These are phyloP conservation scores for Glarea lozoyensis DNA, from an alignment of 495 filamentous ascomycete genomes.

Conservation along the genomic window DNA sequence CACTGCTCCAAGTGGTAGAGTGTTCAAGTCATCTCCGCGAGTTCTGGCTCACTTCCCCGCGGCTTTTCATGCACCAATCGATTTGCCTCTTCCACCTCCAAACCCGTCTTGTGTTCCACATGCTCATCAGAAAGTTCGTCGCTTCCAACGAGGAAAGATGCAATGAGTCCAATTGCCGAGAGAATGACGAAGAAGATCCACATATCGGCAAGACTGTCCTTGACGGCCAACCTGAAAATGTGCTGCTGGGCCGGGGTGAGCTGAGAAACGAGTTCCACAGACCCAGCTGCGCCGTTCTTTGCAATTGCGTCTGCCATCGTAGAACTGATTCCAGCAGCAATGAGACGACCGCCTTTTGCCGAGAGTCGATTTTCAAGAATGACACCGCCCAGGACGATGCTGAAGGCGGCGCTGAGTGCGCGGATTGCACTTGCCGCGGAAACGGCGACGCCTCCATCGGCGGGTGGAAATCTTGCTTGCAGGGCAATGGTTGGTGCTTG, in stretches of 20 bases:
- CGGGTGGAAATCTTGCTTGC: conserved; percentile 50
- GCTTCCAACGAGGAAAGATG: not conserved
- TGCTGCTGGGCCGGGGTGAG: too few species aligned
- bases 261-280: too few species aligned
- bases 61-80: conserved; percentile 24
- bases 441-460: conserved; percentile 56
- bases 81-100: conserved; percentile 18
- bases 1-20: too few species aligned
- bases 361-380: conserved; percentile 51
- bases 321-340: conserved; percentile 40
- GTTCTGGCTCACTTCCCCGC: too few species aligned
- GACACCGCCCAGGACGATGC: conserved; percentile 57
- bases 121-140: not conserved
- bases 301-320: conserved; percentile 37
- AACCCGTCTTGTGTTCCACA: conserved; percentile 17
- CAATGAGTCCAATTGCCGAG: conserved; percentile 15
- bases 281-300: too few species aligned
- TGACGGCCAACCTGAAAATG: too few species aligned
- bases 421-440: conserved; percentile 53
- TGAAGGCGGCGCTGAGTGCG: conserved; percentile 51
- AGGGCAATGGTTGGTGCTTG: conserved; percentile 70
- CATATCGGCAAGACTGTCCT: too few species aligned
- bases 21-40: too few species aligned
- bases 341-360: conserved; percentile 27
- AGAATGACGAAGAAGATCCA: conserved; percentile 14